Evolutionary conservation across 2,329 filamentous ascomycete species (phyloP).

Genomic region (Aspergillus fumigatiaffinis): DNA sequence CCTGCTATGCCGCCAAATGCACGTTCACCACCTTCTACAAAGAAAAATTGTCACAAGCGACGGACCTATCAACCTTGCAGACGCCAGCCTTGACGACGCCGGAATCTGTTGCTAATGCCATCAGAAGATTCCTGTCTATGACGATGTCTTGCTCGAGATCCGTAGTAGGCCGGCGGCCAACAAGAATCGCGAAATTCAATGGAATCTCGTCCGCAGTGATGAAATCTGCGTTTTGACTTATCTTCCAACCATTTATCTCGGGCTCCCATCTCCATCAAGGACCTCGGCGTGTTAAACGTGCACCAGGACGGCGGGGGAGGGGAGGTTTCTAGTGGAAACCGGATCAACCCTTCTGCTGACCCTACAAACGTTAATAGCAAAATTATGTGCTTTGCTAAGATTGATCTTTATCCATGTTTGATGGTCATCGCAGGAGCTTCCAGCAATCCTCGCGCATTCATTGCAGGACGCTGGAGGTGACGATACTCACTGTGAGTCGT

Average conservation of each 20-base stretch:
- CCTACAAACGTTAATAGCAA: slow-evolving; percentile 1
- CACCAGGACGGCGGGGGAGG: background rate
- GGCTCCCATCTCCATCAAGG: background rate
- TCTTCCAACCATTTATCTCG: slow-evolving; percentile 3
- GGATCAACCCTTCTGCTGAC: background rate
- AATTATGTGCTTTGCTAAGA: background rate
- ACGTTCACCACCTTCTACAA: background rate
- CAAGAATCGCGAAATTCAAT: slow-evolving; percentile 4
- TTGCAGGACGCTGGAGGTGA: no score
- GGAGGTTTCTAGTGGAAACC: background rate
- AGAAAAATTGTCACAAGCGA: background rate
- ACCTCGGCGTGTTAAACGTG: slow-evolving; percentile 3
- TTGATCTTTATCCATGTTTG: background rate
- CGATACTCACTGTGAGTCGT: no score
- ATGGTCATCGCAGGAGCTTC: no score
- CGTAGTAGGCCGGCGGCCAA: slow-evolving; percentile 2
- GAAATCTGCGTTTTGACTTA: background rate
- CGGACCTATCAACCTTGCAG: background rate
- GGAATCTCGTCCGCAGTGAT: slow-evolving; percentile 1
- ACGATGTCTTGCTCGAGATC: slow-evolving; percentile 5
- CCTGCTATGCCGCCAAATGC: no score
- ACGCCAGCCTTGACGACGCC: background rate
- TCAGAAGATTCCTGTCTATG: slow-evolving; percentile 4
- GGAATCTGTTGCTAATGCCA: background rate
- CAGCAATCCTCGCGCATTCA: no score